Conservation (phyloP, 768 basidiomycete genomes). For the Phanerodontia chrysosporium region DNA sequence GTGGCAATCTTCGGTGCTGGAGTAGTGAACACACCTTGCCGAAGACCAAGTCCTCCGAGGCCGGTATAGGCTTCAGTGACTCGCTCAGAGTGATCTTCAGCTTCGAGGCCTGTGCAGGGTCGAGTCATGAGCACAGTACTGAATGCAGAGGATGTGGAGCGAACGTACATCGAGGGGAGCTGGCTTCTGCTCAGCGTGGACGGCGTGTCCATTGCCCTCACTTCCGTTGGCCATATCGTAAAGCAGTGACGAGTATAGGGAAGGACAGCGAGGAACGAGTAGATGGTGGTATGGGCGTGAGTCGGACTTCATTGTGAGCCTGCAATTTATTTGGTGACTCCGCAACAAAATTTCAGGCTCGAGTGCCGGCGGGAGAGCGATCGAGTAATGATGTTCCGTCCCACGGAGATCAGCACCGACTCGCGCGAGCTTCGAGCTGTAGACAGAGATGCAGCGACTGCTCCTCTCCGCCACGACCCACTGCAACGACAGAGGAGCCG, state of each 20-base stretch:
- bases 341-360: conserved; percentile 3
- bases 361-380: background rate
- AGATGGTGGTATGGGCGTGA: background rate
- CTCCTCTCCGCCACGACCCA: too few species aligned
- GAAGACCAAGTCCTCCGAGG: conserved; percentile 45
- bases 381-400: background rate
- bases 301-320: background rate
- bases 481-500: too few species aligned
- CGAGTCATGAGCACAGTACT: background rate
- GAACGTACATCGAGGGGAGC: conserved; percentile 13
- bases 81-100: conserved; percentile 44
- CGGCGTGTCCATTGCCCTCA: conserved; percentile 4
- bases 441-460: too few species aligned
- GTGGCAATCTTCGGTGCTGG: background rate
- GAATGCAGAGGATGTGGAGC: background rate
- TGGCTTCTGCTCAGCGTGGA: background rate
- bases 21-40: conserved; percentile 44
- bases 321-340: conserved; percentile 1
- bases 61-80: conserved; percentile 47
- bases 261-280: background rate
- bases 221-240: conserved; percentile 1
- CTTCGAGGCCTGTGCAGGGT: conserved; percentile 45
- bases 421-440: background rate
- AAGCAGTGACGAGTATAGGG: background rate
- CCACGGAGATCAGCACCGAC: background rate